These are phyloP conservation scores for Ophiocordyceps camponoti-floridani DNA, from an alignment of 2,329 filamentous ascomycete genomes.

Conservation along the genomic window DNA sequence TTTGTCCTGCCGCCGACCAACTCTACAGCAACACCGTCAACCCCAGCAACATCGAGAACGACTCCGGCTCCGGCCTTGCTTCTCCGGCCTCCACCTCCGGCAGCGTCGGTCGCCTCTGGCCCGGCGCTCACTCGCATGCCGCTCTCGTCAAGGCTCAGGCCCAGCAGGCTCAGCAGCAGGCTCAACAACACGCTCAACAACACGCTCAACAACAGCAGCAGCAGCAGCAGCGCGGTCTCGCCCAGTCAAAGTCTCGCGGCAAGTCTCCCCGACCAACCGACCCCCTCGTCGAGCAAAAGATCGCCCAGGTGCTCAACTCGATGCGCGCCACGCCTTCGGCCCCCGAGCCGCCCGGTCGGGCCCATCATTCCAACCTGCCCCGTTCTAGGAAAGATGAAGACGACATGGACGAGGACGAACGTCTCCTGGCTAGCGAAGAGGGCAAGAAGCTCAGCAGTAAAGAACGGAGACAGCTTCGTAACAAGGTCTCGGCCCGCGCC, in stretches of 20 bases:
- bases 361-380: conserved; percentile 48
- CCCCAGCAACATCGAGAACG: conserved; percentile 54
- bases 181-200: conserved; percentile 29
- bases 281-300: conserved; percentile 75
- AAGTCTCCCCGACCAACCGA: conserved; percentile 39
- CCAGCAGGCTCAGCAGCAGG: conserved; percentile 29
- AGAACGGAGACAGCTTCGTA: conserved; percentile 88
- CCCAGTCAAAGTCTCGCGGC: conserved; percentile 25
- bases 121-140: conserved; percentile 85
- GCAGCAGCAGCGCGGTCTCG: conserved; percentile 32
- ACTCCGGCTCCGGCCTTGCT: conserved; percentile 19
- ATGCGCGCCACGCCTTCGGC: conserved; percentile 61
- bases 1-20: conserved; percentile 28
- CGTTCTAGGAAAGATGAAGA: conserved; percentile 84
- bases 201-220: conserved; percentile 20
- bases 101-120: conserved; percentile 61
- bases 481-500: conserved; percentile 94
- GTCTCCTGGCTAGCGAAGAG: conserved; percentile 84
- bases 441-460: conserved; percentile 99
- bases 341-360: conserved; percentile 22
- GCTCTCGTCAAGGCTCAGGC: conserved; percentile 57
- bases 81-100: conserved; percentile 26
- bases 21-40: conserved; percentile 48
- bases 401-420: conserved; percentile 97
- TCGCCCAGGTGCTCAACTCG: conserved; percentile 78